Percentiles rank a stretch among this genome's conserved stretches.
Evolutionary conservation across 2,329 filamentous ascomycete species (phyloP).

Genomic region (Rugonectria rugulosa): DNA sequence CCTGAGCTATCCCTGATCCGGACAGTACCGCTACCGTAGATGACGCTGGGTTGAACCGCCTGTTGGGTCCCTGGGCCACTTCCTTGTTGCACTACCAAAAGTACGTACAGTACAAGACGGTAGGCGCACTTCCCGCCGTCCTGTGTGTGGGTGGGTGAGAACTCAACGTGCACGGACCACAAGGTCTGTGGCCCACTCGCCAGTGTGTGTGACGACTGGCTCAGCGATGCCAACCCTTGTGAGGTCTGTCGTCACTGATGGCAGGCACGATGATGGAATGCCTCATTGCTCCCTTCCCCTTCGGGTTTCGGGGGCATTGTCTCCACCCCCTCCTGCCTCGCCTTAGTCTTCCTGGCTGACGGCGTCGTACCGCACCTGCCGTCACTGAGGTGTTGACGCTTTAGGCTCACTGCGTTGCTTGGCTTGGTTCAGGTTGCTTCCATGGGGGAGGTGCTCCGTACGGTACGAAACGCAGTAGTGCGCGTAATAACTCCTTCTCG

Average conservation of each 20-base stretch:
- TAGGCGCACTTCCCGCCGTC: conserved; percentile 4
- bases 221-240: neutral
- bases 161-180: conserved; percentile 10
- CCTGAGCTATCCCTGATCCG: conserved; percentile 5
- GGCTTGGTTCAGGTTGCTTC: too few relatives aligned
- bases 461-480: too few relatives aligned
- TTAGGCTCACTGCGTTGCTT: neutral
- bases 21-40: conserved; percentile 17
- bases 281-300: conserved; percentile 10
- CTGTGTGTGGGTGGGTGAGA: neutral
- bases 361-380: conserved; percentile 3
- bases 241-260: conserved; percentile 12
- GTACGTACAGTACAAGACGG: conserved; percentile 5
- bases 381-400: conserved; percentile 11
- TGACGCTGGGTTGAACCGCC: conserved; percentile 3
- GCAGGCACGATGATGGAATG: conserved; percentile 29
- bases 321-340: neutral
- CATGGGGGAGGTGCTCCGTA: too few relatives aligned
- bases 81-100: neutral
- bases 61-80: neutral
- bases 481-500: conserved; percentile 3
- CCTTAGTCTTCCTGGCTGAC: neutral
- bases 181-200: conserved; percentile 7
- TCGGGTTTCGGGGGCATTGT: conserved; percentile 3
- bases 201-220: neutral